Conservation (phyloP, 2,329 filamentous ascomycete species). For the Diaporthe sp. region DNA sequence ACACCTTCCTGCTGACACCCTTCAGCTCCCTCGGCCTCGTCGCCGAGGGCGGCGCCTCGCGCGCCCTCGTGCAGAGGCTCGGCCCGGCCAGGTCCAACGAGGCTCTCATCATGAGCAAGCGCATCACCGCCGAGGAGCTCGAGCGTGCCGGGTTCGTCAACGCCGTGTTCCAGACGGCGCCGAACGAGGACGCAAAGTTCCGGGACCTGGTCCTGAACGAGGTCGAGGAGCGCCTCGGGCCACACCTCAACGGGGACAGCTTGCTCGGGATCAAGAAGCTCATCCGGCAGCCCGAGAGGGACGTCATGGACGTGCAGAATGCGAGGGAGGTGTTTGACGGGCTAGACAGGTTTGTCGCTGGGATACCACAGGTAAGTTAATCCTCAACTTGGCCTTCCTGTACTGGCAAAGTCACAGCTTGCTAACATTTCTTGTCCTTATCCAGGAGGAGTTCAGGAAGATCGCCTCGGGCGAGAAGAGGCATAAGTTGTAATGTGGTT, state of each 20-base stretch:
- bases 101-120: slow-evolving; percentile 90
- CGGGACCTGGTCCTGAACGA: slow-evolving; percentile 79
- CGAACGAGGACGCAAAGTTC: slow-evolving; percentile 78
- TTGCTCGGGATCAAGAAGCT: slow-evolving; percentile 87
- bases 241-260: slow-evolving; percentile 84
- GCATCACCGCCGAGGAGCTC: slow-evolving; percentile 80
- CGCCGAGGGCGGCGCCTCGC: slow-evolving; percentile 85
- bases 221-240: slow-evolving; percentile 84
- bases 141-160: slow-evolving; percentile 87
- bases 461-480: slow-evolving; percentile 90
- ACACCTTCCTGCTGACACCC: slow-evolving; percentile 89
- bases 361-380: slow-evolving; percentile 76
- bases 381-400: not conserved
- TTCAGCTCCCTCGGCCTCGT: slow-evolving; percentile 93
- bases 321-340: slow-evolving; percentile 89
- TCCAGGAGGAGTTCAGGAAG: slow-evolving; percentile 81
- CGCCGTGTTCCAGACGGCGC: slow-evolving; percentile 74
- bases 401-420: not conserved
- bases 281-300: slow-evolving; percentile 80
- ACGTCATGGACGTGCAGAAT: slow-evolving; percentile 81
- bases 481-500: slow-evolving; percentile 80
- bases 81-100: slow-evolving; percentile 89
- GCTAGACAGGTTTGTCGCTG: slow-evolving; percentile 82
- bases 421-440: not conserved
- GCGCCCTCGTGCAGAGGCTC: slow-evolving; percentile 83